Evolutionary conservation across 176 grass and related monocot genomes (phyloP), one percentile per base, ranked within the genome.

Genomic region (Themeda triandra): DNA sequence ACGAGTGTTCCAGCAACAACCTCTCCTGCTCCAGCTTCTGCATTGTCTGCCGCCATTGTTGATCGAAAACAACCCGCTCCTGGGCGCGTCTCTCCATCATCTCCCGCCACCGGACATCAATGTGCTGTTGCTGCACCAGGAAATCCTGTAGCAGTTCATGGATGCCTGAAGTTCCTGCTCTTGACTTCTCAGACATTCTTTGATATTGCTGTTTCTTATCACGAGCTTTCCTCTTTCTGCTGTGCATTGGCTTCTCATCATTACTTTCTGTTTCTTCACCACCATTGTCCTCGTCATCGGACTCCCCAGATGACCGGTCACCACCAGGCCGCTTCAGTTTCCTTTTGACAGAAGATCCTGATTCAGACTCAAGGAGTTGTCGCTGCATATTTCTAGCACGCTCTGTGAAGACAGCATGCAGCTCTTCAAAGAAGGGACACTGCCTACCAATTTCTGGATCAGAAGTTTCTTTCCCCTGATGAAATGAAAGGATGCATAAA

Each of bases 401-500:
- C 63, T 96, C 96, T 15, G 46, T 89, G 86, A 99, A 99, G 33
- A 99, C 90, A 1, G 87, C 90, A 75, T 95, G 93, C 48, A 99
- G 77, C 80, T 99, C 96, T 7, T 94, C 91, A 30, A 99, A 99
- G 88, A 99, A 99, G 10, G 93, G 96, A 74, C 91, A 99, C 13
- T 92, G 96, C 36, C 88, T 86, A 36, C 91, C 84, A 10, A 31
- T 84, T 67, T 95, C 91, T 69, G 96, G 93, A 86, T 94, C 93
- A 82, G 96, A 90, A 84, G 93, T 99, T 88, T 99, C 96, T 66
- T 99, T 99, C 17, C 96, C 91, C 96, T 99, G 83, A 82, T 80
- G 54, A 71, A 83, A 51, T 82, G 54, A 71, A 83, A 51, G 46
- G 27, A 78, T 30, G 30, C 5, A 30, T 63, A 54, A 13, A 6